Base-by-base conservation (phyloP, 2,329 filamentous ascomycete genomes). In the Monilinia vaccinii-corymbosi region DNA sequence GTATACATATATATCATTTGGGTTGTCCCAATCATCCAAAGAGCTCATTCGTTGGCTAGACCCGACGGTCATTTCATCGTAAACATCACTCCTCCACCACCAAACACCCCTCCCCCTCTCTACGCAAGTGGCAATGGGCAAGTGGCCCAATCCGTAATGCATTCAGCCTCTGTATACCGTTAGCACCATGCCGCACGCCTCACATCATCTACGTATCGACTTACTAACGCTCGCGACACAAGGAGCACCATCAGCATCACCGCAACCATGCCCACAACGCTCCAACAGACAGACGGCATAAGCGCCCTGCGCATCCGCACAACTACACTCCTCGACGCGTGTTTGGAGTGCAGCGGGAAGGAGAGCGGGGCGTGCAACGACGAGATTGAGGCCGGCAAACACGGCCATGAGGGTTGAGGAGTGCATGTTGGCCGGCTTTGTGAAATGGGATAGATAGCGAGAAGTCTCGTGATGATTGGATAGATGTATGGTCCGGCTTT, bases 321-420 rank as follows among this genome's bases (percentile, higher is more conserved):
- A 51, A 18, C 56, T 58, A n/a, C 56, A 58, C 40, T 50, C 46
- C 16, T 58, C 46, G 8, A 50, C 34, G 9, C 56, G 44, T 23
- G 21, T 16, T 32, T 50, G 18, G 6, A 58, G 34, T 11, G 34
- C n/a, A 5, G 25, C 45, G 23, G 32, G 34, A 18, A 18, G 45
- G 18, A 23, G 32, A 14, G 23, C 61, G 25, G 56, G 56, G 21
- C 56, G 56, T 23, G 46, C 56, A n/a, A 23, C 23, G 31, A 50
- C 45, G 21, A 58, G 46, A 40, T 25, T 48, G 25, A 50, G 11
- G 44, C 34, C 34, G 5, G 32, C 34, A n/a, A n/a, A n/a, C n/a
- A n/a, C n/a, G n/a, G n/a, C n/a, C n/a, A n/a, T n/a, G n/a, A n/a
- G n/a, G n/a, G n/a, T n/a, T n/a, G n/a, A n/a, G n/a, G n/a, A n/a